Conservation (phyloP, 2,329 filamentous ascomycete species). For the Trichoderma sp. region DNA sequence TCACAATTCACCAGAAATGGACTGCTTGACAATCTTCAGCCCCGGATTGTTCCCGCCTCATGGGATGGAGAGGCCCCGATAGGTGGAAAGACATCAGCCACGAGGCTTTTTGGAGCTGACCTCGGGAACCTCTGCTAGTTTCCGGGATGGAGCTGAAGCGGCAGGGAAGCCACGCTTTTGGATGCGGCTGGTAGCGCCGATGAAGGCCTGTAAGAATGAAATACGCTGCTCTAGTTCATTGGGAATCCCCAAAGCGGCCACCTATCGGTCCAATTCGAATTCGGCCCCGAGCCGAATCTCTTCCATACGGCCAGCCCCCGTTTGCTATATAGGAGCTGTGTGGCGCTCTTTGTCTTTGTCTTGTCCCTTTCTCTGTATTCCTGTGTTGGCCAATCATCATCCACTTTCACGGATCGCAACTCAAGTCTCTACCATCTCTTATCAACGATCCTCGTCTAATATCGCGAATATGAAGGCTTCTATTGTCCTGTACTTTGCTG, state of each 20-base stretch:
- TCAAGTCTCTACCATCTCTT: background rate
- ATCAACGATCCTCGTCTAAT: background rate
- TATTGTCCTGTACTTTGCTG: slow-evolving; percentile 42
- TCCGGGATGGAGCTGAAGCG: background rate
- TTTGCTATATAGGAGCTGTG: slow-evolving; percentile 14
- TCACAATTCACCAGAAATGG: background rate
- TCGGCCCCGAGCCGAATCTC: background rate
- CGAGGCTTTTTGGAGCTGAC: slow-evolving; percentile 4
- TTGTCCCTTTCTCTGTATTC: background rate
- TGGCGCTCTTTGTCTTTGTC: background rate
- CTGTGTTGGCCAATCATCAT: background rate
- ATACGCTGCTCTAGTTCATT: background rate
- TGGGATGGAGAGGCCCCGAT: slow-evolving; percentile 33
- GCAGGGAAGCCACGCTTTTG: slow-evolving; percentile 8
- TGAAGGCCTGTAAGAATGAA: background rate
- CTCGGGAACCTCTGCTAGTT: slow-evolving; percentile 1
- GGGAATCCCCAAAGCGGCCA: background rate
- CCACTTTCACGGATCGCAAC: background rate
- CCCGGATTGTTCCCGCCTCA: slow-evolving; percentile 30
- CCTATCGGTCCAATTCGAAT: background rate
- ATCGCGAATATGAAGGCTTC: slow-evolving; percentile 45
- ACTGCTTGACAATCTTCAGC: too few relatives aligned
- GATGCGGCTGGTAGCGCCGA: slow-evolving; percentile 24
- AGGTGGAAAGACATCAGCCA: slow-evolving; percentile 31
- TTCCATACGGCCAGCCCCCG: background rate